Percentiles rank a stretch among this genome's conserved stretches.
phyloP scores from a whole-genome alignment of 129 eudicot species.

The Silybum marianum region DNA sequence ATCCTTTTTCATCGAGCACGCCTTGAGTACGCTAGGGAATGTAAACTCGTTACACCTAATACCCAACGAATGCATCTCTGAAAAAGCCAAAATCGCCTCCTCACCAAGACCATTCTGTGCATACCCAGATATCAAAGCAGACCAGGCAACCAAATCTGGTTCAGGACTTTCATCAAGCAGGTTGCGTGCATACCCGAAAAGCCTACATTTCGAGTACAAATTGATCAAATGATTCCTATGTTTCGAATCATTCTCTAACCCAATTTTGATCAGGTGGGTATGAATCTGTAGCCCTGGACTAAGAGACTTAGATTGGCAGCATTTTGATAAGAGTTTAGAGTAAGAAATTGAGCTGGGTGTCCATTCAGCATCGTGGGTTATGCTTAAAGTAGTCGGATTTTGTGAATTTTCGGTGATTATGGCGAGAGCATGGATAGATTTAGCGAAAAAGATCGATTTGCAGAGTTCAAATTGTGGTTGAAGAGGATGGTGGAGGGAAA shows the following conservation, averaged over 20 bases:
- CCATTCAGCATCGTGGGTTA: constrained; percentile 29
- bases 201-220: constrained; percentile 59
- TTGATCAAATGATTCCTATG: constrained; percentile 65
- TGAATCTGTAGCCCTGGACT: constrained; percentile 58
- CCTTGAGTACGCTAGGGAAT: constrained; percentile 84
- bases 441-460: constrained; percentile 16
- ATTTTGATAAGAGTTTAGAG: constrained; percentile 55
- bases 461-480: constrained; percentile 37
- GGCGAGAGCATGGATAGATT: constrained; percentile 30
- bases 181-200: constrained; percentile 56
- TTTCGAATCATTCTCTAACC: constrained; percentile 41
- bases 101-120: constrained; percentile 56
- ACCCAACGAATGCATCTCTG: constrained; percentile 62
- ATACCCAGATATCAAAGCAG: constrained; percentile 87
- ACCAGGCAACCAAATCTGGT: constrained; percentile 89
- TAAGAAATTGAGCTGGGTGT: constrained; percentile 39
- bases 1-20: constrained; percentile 68
- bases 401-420: constrained; percentile 24
- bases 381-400: constrained; percentile 11
- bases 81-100: constrained; percentile 63
- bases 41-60: constrained; percentile 70
- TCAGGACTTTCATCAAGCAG: constrained; percentile 80
- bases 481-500: constrained; percentile 48
- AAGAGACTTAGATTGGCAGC: constrained; percentile 55
- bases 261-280: constrained; percentile 56